Base-by-base conservation (phyloP, 768 basidiomycete genomes). In the Amanita muscaria region DNA sequence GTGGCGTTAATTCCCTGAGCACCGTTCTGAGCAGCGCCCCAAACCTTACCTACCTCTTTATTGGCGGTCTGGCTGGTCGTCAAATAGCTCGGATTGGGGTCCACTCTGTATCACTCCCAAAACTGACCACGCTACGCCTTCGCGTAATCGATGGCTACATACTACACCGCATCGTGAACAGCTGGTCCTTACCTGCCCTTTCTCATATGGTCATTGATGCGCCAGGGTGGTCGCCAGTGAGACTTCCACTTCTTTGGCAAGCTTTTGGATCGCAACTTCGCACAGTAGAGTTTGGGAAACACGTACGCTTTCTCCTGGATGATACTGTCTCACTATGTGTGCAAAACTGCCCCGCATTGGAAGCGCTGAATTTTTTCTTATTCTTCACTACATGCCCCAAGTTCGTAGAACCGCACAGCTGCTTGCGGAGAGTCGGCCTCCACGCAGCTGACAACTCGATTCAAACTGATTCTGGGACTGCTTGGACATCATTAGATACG, bases 1-100 rank as follows among this genome's bases (percentile, higher is more conserved):
- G 80, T 2, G 82, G 81, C 5, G 76, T 83, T 48, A 83, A 84
- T 58, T 77, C 73, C 5, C 62, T 85, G 32, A 53, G 56, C 2
- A 60, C 70, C 41, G 75, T 80, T 47, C 68, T 85, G 19, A 61
- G 57, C 7, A 62, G 59, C 36, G 58, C 79, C 3, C 79, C 82
- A 5, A 75, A 73, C 47, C 54, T 84, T 38, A 65, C 69, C 39
- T 82, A 76, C 52, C 74, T 84, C 41, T 65, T 74, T 48, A 57
- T 83, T 16, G 75, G 74, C 18, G 79, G 78, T 49, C 52, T 64
- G 56, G 49, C 59, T 50, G 66, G 62, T 32, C 47, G 56, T 40
- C n/a, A n/a, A n/a, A n/a, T n/a, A n/a, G 53, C 51, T 51, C 52
- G 49, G 49, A 52, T 56, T 37, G 47, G 54, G 12, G 51, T 59